phyloP scores from a whole-genome alignment of 495 filamentous ascomycete genomes.

The Penicillium silybi region DNA sequence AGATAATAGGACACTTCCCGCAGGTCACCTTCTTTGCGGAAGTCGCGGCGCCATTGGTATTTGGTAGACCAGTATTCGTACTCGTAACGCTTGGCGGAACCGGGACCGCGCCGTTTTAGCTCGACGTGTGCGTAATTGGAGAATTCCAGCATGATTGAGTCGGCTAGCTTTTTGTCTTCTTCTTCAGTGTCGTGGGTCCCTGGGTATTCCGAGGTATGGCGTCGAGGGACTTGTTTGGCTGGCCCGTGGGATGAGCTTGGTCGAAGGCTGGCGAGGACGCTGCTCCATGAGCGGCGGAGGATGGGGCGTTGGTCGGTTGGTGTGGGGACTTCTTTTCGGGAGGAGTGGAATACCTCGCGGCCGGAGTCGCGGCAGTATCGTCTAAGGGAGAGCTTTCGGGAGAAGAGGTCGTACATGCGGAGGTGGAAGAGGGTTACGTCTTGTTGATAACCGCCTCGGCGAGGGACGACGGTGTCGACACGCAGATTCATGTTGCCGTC shows the following conservation, averaged over 20 bases:
- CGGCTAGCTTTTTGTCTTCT: conserved; percentile 41
- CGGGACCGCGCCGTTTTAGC: conserved; percentile 66
- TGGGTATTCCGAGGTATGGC: not conserved
- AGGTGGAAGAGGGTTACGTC: conserved; percentile 89
- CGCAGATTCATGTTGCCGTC: conserved; percentile 98
- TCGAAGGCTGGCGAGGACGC: conserved; percentile 64
- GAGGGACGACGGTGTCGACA: conserved; percentile 70
- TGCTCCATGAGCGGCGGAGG: conserved; percentile 69
- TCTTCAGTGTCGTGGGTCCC: not conserved
- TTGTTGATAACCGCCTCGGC: conserved; percentile 50
- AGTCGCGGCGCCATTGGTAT: conserved; percentile 80
- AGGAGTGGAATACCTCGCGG: conserved; percentile 86
- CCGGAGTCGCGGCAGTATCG: conserved; percentile 92
- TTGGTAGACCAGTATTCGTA: conserved; percentile 87
- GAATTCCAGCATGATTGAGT: conserved; percentile 85
- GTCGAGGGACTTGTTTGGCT: not conserved
- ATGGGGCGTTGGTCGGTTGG: conserved; percentile 46
- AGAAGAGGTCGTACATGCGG: conserved; percentile 88
- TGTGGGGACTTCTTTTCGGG: conserved; percentile 61
- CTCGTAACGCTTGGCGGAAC: conserved; percentile 73
- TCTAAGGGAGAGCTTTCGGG: conserved; percentile 83
- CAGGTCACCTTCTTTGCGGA: conserved; percentile 57
- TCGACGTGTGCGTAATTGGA: conserved; percentile 96
- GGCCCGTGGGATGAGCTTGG: conserved; percentile 3
- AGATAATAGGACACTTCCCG: conserved; percentile 73